Evolutionary conservation across 2,329 filamentous ascomycete species (phyloP), one percentile per base, ranked within the genome.

Genomic region (Lachnellula hyalina): DNA sequence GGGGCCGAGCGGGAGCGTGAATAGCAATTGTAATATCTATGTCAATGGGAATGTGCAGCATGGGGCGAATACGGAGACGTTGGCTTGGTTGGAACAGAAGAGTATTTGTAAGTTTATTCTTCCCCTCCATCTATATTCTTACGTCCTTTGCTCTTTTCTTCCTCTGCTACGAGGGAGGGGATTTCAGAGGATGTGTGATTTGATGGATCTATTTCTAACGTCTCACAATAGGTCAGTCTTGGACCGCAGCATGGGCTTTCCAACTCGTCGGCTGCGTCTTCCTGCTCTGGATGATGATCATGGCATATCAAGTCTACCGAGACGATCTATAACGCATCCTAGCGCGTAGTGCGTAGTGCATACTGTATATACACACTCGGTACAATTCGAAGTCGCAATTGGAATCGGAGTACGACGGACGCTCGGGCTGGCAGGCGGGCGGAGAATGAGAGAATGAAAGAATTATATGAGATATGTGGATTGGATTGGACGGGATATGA

Each of bases 221-320:
- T 21, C 21, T 21, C 8, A 21, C 6, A 6, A 35, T 49, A 82
- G 79, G 80, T 67, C 80, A 84, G 69, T 77, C 77, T 44, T 87
- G 84, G 84, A 79, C 84, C 62, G 77, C 84, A 1, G 80, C 81
- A 1, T 87, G 86, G 69, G 77, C 82, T 1, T 83, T 87, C 67
- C 77, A 77, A 17, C 68, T 87, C 23, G 77, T 84, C 2, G 84
- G 83, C 0, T 73, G 70, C 17, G 71, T 85, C 1, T 86, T 86
- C 60, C 67, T 85, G 55, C 65, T 86, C n/a, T 86, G 83, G 83
- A 81, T 86, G 64, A 85, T 86, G 75, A 73, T 85, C 58, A 85
- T 86, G 78, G 79, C 82, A 11, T 82, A 84, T 62, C 82, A 84
- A 59, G 83, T 86, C 9, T 86, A 69, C 51, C 58, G 62, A 35